Evolutionary conservation across 345 rosid species (phyloP), one percentile per base, ranked within the genome.

Genomic region (Jatropha curcas): DNA sequence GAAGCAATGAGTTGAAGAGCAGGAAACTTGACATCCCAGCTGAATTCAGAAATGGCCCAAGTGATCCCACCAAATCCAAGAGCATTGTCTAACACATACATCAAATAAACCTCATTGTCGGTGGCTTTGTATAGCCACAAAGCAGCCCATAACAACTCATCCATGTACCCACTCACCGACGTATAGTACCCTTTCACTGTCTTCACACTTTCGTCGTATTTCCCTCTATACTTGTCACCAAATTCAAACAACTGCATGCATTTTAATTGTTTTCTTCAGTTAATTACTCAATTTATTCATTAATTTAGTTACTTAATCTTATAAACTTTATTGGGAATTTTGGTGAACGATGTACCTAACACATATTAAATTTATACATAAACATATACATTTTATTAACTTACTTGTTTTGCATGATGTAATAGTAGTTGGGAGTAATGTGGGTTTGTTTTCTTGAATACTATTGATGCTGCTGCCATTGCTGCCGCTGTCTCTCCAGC

Each of bases 1-100:
- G 98, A 87, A 50, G 94, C 92, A 43, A 89, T 75, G 57, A 92
- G 62, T 65, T 94, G 99, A 75, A 95, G 70, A 11, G 94, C 99
- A 59, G 97, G 92, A 59, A 83, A 92, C 81, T 95, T 95, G 22
- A 95, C 98, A 82, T 95, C 99, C 99, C 99, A 95, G 77, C 99
- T 95, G 80, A 95, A 95, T 76, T 95, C 98, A 0, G 95, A 77
- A 50, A 95, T 91, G 77, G 98, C 89, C 98, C 98, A 95, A 46
- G 89, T 88, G 78, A 84, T 82, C 33, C 98, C 98, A 35, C 99
- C 99, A 66, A 92, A 82, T 35, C 39, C 67, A 43, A 74, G 68
- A 48, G 97, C 93, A 74, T 89, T 95, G 60, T 82, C 68, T 24
- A 89, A 64, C 24, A 84, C 82, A 75, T 90, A 95, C 74, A 64